Evolutionary conservation across 2,329 filamentous ascomycete species (phyloP).

Genomic region (Talaromyces albobiverticillius): DNA sequence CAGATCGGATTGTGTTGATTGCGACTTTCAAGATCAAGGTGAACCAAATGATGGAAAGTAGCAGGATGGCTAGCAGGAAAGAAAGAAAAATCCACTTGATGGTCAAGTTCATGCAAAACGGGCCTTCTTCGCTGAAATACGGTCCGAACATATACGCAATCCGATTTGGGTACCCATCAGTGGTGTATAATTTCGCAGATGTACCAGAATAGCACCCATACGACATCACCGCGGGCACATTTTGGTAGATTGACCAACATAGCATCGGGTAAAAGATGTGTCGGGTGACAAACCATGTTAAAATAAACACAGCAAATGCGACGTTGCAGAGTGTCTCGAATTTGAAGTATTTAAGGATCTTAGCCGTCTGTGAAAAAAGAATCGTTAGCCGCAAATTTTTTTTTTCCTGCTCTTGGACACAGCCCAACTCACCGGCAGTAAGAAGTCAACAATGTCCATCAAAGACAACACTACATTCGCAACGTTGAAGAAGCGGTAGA

Average conservation of each 20-base stretch:
- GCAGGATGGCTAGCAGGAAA: conserved; percentile 73
- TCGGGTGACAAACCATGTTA: conserved; percentile 78
- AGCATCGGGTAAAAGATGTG: conserved; percentile 77
- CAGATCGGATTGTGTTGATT: conserved; percentile 68
- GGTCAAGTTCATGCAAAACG: conserved; percentile 73
- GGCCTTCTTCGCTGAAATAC: conserved; percentile 67
- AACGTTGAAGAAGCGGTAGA: conserved; percentile 81
- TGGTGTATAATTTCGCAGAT: conserved; percentile 32
- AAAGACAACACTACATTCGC: conserved; percentile 84
- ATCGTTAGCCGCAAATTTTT: neutral
- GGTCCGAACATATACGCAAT: conserved; percentile 68
- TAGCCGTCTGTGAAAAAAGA: conserved; percentile 63
- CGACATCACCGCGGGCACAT: conserved; percentile 61
- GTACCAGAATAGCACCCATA: conserved; percentile 68
- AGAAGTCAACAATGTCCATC: conserved; percentile 90
- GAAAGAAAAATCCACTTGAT: conserved; percentile 76
- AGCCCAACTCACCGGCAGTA: conserved; percentile 68
- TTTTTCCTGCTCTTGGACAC: neutral
- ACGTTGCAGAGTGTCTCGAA: conserved; percentile 74
- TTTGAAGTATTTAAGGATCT: conserved; percentile 87
- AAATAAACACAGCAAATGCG: conserved; percentile 80
- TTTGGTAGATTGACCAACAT: conserved; percentile 75
- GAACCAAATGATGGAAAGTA: conserved; percentile 84
- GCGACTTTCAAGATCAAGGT: conserved; percentile 82
- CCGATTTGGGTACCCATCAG: conserved; percentile 38